Percentiles rank a stretch among this genome's conserved stretches.
phyloP scores from a whole-genome alignment of 2,329 filamentous ascomycete species.

The Nothophaeocryptopus gaeumannii region DNA sequence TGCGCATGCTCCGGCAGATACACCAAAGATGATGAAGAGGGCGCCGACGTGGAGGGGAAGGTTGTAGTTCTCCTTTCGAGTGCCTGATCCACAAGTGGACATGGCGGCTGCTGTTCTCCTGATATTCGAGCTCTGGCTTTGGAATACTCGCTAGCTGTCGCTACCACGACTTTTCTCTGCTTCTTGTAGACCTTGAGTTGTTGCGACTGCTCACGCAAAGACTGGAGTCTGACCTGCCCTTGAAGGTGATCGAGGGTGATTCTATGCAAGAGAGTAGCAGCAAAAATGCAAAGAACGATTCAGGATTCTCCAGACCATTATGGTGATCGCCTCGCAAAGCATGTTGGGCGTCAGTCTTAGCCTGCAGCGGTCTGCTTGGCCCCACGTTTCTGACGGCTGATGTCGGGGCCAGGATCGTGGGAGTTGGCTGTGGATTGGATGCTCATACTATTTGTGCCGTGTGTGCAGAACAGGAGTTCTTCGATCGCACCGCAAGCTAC shows the following conservation, averaged over 20 bases:
- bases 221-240: too few species aligned
- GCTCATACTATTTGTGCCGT: too few species aligned
- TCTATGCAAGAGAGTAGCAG: not conserved
- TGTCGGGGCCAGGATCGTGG: too few species aligned
- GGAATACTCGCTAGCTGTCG: too few species aligned
- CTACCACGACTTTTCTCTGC: not conserved
- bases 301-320: constrained; percentile 2
- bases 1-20: constrained; percentile 57
- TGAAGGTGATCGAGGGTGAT: not conserved
- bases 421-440: too few species aligned
- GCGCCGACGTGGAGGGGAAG: constrained; percentile 54
- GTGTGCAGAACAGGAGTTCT: too few species aligned
- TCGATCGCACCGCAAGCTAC: too few species aligned
- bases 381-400: too few species aligned
- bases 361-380: not conserved
- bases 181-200: not conserved
- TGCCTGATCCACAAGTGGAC: constrained; percentile 49
- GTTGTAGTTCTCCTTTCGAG: constrained; percentile 47
- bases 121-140: not conserved
- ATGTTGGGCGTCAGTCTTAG: constrained; percentile 2
- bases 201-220: too few species aligned
- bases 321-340: constrained; percentile 2
- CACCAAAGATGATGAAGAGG: constrained; percentile 51
- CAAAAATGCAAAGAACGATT: not conserved
- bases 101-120: constrained; percentile 2